Percentiles rank a stretch among this genome's conserved stretches.
phyloP scores from a whole-genome alignment of 768 basidiomycete genomes.

The Trametes punicea region DNA sequence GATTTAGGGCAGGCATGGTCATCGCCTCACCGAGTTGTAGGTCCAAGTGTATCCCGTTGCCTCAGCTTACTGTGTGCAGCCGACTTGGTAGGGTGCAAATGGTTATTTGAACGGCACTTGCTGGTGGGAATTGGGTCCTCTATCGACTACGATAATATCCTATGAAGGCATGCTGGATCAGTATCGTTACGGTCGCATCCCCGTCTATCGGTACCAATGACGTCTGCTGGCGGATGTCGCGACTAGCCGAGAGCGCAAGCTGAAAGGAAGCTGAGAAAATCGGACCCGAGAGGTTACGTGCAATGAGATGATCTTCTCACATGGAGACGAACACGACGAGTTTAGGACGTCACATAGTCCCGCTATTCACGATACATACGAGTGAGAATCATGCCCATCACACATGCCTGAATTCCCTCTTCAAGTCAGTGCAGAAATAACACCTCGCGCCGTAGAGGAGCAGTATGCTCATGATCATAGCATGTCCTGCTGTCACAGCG shows the following conservation, averaged over 20 bases:
- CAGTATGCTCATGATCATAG: no score
- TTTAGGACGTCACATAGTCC: no score
- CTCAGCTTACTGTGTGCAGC: no score
- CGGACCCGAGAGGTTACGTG: not conserved
- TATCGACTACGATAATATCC: not conserved
- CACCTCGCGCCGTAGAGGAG: no score
- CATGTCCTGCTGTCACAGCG: no score
- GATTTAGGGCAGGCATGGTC: slow-evolving; percentile 9
- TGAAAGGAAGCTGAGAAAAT: not conserved
- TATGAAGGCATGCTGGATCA: not conserved
- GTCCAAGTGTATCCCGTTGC: slow-evolving; percentile 11
- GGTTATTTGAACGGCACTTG: not conserved
- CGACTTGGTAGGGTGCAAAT: no score
- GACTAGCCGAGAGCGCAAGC: not conserved
- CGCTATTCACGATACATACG: no score
- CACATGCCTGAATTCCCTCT: no score
- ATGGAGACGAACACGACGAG: no score
- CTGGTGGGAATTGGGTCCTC: not conserved
- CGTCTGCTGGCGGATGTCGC: not conserved
- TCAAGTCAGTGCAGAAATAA: no score
- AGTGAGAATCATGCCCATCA: no score
- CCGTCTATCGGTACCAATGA: not conserved
- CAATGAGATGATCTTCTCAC: no score
- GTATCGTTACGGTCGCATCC: not conserved
- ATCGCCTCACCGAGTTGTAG: slow-evolving; percentile 8